These are phyloP conservation scores for Neocatenulostroma microsporum DNA, from an alignment of 2,329 filamentous ascomycete genomes.

Conservation along the genomic window DNA sequence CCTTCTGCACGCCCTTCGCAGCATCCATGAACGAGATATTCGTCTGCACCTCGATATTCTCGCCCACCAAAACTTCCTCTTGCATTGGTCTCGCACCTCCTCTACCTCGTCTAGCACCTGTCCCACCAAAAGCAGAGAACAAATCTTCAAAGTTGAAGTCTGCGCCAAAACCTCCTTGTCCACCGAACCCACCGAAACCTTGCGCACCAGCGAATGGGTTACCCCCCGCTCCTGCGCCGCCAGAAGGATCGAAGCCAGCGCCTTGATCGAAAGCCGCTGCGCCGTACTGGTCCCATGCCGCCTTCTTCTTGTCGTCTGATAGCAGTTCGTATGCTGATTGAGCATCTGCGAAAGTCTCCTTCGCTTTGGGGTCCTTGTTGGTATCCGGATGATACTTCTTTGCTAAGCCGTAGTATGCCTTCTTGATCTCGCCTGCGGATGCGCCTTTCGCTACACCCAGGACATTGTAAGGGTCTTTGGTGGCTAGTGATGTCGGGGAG, in stretches of 20 bases:
- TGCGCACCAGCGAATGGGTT: constrained; percentile 53
- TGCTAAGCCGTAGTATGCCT: constrained; percentile 92
- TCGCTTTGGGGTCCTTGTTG: constrained; percentile 88
- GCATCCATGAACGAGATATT: constrained; percentile 95
- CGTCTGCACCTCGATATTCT: constrained; percentile 90
- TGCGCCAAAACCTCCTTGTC: constrained; percentile 32
- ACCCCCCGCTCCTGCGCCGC: constrained; percentile 51
- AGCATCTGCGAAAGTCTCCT: constrained; percentile 89
- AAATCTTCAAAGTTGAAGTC: constrained; percentile 96
- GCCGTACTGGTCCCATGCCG: constrained; percentile 86
- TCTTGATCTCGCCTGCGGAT: constrained; percentile 86
- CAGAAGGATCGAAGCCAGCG: constrained; percentile 66
- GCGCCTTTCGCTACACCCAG: constrained; percentile 78
- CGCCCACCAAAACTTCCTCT: constrained; percentile 76
- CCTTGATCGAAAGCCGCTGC: constrained; percentile 61
- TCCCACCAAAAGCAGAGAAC: constrained; percentile 75
- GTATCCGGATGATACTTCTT: constrained; percentile 98
- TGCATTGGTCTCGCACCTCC: constrained; percentile 46
- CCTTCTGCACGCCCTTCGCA: constrained; percentile 80
- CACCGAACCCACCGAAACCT: constrained; percentile 51
- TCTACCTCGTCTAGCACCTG: constrained; percentile 43
- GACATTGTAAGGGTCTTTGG: constrained; percentile 75
- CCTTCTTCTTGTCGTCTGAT: constrained; percentile 85
- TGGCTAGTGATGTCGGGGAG: constrained; percentile 44
- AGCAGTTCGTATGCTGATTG: constrained; percentile 91